A percentile compares a stretch with the other conserved stretches of the same genome.
Conservation (phyloP, 2,329 filamentous ascomycete species). For the Colletotrichum lindemuthianum region DNA sequence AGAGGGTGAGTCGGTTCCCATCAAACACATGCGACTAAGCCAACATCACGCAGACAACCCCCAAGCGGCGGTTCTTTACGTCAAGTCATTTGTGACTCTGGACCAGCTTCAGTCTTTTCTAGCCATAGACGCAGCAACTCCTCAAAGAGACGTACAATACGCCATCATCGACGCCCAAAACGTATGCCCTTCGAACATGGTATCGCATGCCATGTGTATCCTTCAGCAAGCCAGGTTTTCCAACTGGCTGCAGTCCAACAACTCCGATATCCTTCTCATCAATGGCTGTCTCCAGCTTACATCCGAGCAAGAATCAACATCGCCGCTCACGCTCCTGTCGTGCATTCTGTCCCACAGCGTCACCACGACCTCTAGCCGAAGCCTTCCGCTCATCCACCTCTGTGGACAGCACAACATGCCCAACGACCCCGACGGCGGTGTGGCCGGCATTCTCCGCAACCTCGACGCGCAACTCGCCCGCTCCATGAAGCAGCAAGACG, state of each 20-base stretch:
- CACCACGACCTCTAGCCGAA: background rate
- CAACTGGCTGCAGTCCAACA: conserved; percentile 7
- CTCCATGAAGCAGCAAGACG: background rate
- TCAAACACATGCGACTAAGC: background rate
- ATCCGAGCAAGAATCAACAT: conserved; percentile 11
- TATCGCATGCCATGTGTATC: background rate
- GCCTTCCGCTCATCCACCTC: conserved; percentile 9
- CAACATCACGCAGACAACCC: conserved; percentile 8
- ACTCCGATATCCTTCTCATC: background rate
- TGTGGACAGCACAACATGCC: conserved; percentile 11
- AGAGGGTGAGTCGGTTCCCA: background rate
- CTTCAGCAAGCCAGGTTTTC: background rate
- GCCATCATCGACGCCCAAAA: conserved; percentile 19
- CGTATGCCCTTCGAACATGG: conserved; percentile 2
- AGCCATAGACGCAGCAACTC: background rate
- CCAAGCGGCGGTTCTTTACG: background rate
- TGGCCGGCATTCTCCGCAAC: conserved; percentile 1
- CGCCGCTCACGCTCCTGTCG: conserved; percentile 7
- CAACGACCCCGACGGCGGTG: background rate
- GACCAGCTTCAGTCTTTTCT: background rate
- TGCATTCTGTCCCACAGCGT: conserved; percentile 5
- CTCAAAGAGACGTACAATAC: background rate
- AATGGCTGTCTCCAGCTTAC: conserved; percentile 14
- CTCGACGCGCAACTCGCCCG: conserved; percentile 8
- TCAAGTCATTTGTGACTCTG: background rate